Conservation (phyloP, 108 stramenopile genomes). For the Cyclotella baltica region DNA sequence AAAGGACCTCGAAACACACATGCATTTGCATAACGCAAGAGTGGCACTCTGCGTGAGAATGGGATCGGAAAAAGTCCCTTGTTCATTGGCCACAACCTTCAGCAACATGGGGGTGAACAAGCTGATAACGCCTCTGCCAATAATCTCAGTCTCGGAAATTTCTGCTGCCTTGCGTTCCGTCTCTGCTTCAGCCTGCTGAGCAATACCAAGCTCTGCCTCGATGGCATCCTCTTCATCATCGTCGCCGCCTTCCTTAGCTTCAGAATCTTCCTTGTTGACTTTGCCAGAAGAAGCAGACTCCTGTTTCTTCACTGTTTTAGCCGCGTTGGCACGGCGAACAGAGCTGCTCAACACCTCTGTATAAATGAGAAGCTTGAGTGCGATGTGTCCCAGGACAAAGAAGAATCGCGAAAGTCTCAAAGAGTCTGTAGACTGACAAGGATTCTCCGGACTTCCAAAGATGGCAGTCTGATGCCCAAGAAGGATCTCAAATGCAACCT, state of each 20-base stretch:
- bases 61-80: constrained; percentile 62
- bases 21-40: constrained; percentile 92
- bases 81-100: constrained; percentile 88
- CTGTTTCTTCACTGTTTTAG: constrained; percentile 78
- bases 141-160: constrained; percentile 93
- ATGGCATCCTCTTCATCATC: constrained; percentile 74
- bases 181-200: constrained; percentile 85
- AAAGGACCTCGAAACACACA: constrained; percentile 90
- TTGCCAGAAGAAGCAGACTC: constrained; percentile 66
- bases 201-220: constrained; percentile 89
- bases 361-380: constrained; percentile 93
- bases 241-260: constrained; percentile 18
- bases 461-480: constrained; percentile 65
- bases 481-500: constrained; percentile 76
- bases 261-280: constrained; percentile 57
- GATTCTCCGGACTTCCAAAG: constrained; percentile 38
- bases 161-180: constrained; percentile 83
- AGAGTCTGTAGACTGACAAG: constrained; percentile 53
- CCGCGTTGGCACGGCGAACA: constrained; percentile 82
- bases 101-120: constrained; percentile 86
- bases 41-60: constrained; percentile 86
- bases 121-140: constrained; percentile 86
- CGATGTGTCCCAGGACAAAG: constrained; percentile 95
- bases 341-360: constrained; percentile 85
- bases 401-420: constrained; percentile 91